Evolutionary conservation across 805 yeast genomes (phyloP), one percentile per base, ranked within the genome.

Genomic region (Sugiyamaella lignohabitans): DNA sequence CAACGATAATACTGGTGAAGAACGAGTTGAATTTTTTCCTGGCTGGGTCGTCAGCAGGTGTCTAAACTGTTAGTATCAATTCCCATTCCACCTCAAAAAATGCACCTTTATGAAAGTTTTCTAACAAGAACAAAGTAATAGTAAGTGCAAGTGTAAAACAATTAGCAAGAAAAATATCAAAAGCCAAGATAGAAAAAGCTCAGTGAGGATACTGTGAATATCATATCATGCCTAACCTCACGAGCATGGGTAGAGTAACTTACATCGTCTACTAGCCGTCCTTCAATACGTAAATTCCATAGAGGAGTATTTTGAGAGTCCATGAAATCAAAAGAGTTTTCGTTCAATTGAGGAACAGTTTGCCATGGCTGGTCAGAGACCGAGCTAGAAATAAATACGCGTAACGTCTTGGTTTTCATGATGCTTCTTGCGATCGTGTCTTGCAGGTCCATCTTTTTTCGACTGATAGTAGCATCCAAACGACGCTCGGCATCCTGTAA

Each of bases 301-400:
- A 86, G 75, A 38, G 67, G 64, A 5, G 37, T 18, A 21, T 17
- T 21, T 16, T 60, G 63, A 16, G 57, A 59, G 45, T 59, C 64
- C 42, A 44, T 38, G 38, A 62, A 59, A 34, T 63, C 66, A 24
- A 59, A 60, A 21, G 63, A 49, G 20, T 53, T 56, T 36, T 49
- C 58, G 37, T 62, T 65, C 5, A 61, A 47, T 72, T 78, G 54
- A 17, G 60, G 53, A 30, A 57, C 61, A 10, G 10, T 21, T 61
- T 84, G 91, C 98, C 98, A 93, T 38, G 91, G 86, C 67, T 91
- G 98, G 62, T 86, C 85, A 51, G 82, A 85, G 24, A 84, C 71
- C 3, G 87, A 82, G 61, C 86, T 87, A 58, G 89, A 87, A 17
- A 93, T 72, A 60, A 81, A 91, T 16, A 93, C 76, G 47, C 98